phyloP scores from a whole-genome alignment of 345 rosid species.

The Ceriops zippeliana region DNA sequence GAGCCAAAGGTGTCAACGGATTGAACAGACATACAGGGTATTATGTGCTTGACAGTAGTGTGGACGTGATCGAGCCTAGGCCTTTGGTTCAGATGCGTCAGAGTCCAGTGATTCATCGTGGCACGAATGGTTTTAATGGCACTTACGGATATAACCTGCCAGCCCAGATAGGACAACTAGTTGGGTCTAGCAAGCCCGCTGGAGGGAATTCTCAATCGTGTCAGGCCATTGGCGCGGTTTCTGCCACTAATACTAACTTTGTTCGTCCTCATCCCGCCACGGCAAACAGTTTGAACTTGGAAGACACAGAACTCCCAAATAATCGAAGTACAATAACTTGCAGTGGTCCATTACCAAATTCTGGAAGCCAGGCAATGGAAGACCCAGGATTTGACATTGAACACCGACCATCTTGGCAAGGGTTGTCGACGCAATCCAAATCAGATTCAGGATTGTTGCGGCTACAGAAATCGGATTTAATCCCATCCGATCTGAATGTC shows the following conservation, averaged over 20 bases:
- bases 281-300: slow-evolving; percentile 14
- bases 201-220: slow-evolving; percentile 32
- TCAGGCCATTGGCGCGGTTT: slow-evolving; percentile 23
- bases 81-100: slow-evolving; percentile 29
- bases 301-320: slow-evolving; percentile 22
- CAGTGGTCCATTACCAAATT: slow-evolving; percentile 10
- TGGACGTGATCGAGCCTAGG: slow-evolving; percentile 24
- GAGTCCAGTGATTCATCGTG: slow-evolving; percentile 18
- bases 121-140: slow-evolving; percentile 43
- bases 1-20: slow-evolving; percentile 17
- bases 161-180: slow-evolving; percentile 33
- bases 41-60: slow-evolving; percentile 16
- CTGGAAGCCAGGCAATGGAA: slow-evolving; percentile 12
- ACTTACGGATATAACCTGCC: slow-evolving; percentile 34
- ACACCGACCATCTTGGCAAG: slow-evolving; percentile 17
- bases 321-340: slow-evolving; percentile 12
- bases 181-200: slow-evolving; percentile 18
- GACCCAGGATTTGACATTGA: slow-evolving; percentile 12
- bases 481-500: slow-evolving; percentile 45
- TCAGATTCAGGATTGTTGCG: slow-evolving; percentile 19
- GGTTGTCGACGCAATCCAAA: slow-evolving; percentile 17
- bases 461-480: slow-evolving; percentile 27
- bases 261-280: slow-evolving; percentile 15
- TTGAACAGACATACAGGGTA: slow-evolving; percentile 17
- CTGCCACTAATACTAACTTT: slow-evolving; percentile 21